phyloP scores from a whole-genome alignment of 805 yeast genomes.

The Candida koratica region DNA sequence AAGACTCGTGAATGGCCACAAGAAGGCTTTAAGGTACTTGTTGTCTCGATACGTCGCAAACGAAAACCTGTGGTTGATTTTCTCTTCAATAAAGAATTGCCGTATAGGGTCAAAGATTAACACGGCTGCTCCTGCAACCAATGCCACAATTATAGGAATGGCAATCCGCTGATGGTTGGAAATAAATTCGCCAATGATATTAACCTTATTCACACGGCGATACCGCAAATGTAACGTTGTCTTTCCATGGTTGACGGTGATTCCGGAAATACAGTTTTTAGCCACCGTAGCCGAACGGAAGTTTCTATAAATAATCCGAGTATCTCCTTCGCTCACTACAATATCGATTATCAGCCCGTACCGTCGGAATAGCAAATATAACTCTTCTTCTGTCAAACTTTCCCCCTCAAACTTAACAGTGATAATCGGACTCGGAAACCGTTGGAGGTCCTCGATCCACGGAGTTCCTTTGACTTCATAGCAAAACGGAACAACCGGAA shows the following conservation, averaged over 20 bases:
- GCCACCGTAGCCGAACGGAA: slow-evolving; percentile 77
- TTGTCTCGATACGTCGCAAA: slow-evolving; percentile 44
- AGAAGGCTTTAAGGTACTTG: slow-evolving; percentile 23
- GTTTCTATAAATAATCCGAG: slow-evolving; percentile 49
- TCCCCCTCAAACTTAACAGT: slow-evolving; percentile 75
- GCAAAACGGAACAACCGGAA: slow-evolving; percentile 42
- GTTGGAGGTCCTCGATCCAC: slow-evolving; percentile 89
- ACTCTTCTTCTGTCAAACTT: slow-evolving; percentile 69
- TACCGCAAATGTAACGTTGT: slow-evolving; percentile 68
- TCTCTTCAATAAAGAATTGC: slow-evolving; percentile 69
- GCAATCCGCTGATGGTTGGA: slow-evolving; percentile 77
- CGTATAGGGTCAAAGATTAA: slow-evolving; percentile 90
- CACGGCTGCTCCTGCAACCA: slow-evolving; percentile 78
- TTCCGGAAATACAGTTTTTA: slow-evolving; percentile 85
- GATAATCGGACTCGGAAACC: slow-evolving; percentile 64
- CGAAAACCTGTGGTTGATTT: slow-evolving; percentile 59
- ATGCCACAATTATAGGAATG: slow-evolving; percentile 73
- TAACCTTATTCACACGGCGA: slow-evolving; percentile 51
- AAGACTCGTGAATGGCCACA: slow-evolving; percentile 26
- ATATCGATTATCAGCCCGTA: slow-evolving; percentile 84
- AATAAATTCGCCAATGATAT: slow-evolving; percentile 53
- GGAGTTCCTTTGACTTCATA: slow-evolving; percentile 87
- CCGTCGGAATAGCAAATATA: slow-evolving; percentile 77
- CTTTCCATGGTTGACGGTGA: slow-evolving; percentile 53
- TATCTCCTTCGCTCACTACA: slow-evolving; percentile 34